Percentiles rank a stretch among this genome's conserved stretches.
These are phyloP conservation scores for Pseudocercospora ulei DNA, from an alignment of 2,329 filamentous ascomycete genomes.

Conservation along the genomic window DNA sequence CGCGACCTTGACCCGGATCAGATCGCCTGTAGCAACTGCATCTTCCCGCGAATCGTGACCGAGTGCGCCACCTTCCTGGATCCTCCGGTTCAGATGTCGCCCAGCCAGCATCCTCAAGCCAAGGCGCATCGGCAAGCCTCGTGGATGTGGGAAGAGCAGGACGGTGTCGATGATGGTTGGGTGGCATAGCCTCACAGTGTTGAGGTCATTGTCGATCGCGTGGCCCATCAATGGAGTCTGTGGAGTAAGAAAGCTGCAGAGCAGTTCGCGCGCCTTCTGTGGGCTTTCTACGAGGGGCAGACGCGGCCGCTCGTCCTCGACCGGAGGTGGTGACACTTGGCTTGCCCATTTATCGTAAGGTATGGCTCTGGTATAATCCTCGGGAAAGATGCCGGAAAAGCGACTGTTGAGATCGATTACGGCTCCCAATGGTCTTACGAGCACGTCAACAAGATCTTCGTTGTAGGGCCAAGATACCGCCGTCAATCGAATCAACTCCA, in stretches of 20 bases:
- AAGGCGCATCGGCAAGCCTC: slow-evolving; percentile 65
- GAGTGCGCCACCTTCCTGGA: slow-evolving; percentile 57
- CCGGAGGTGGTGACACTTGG: slow-evolving; percentile 13
- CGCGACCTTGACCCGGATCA: slow-evolving; percentile 62
- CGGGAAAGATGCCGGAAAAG: slow-evolving; percentile 75
- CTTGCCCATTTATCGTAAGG: slow-evolving; percentile 40
- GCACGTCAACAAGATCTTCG: slow-evolving; percentile 64
- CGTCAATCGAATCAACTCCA: slow-evolving; percentile 84
- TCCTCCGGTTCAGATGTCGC: slow-evolving; percentile 59
- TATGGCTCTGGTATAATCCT: slow-evolving; percentile 62
- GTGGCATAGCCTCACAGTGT: slow-evolving; percentile 73
- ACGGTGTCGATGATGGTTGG: slow-evolving; percentile 77
- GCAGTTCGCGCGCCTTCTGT: slow-evolving; percentile 59
- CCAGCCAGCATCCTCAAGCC: slow-evolving; percentile 67
- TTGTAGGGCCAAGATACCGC: slow-evolving; percentile 78
- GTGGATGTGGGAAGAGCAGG: slow-evolving; percentile 68
- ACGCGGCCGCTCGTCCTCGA: slow-evolving; percentile 19
- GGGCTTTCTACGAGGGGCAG: slow-evolving; percentile 70
- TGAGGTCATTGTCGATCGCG: slow-evolving; percentile 90
- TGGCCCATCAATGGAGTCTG: slow-evolving; percentile 81
- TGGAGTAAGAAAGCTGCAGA: slow-evolving; percentile 66
- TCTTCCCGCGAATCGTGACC: slow-evolving; percentile 94
- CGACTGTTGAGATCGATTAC: slow-evolving; percentile 84
- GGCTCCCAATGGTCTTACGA: slow-evolving; percentile 74
- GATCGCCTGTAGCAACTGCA: slow-evolving; percentile 74